Evolutionary conservation across 1,139 yeast genomes (phyloP), one percentile per base, ranked within the genome.

Genomic region (Debaryomyces singareniensis): DNA sequence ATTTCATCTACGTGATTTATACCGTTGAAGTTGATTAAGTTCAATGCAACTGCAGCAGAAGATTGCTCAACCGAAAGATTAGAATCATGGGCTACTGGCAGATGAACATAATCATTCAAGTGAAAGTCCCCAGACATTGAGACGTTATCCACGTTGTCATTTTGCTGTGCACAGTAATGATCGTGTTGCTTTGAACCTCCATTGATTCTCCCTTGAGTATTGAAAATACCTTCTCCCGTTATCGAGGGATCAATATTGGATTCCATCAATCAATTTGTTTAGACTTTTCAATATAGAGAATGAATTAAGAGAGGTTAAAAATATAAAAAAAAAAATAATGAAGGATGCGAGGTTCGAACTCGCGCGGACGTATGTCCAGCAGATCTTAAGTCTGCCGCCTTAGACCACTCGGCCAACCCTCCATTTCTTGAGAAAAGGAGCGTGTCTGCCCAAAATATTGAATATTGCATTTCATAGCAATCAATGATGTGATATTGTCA

Each of bases 281-380:
- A 13, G 7, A 9, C 18, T 25, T 11, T 16, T 25, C n/a, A n/a
- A n/a, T n/a, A n/a, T n/a, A n/a, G n/a, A n/a, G n/a, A n/a, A n/a
- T n/a, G n/a, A n/a, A n/a, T n/a, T n/a, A n/a, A n/a, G n/a, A n/a
- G n/a, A 18, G n/a, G 21, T 9, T 7, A 18, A n/a, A 10, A 25
- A 11, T 9, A 7, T n/a, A 15, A 25, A 5, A 28, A 40, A 53
- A 65, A 61, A 63, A 53, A 53, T 58, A 58, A 49, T 75, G 81
- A 73, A 73, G 80, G 80, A 70, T 72, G 81, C 80, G 81, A 74
- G 81, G 79, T 74, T 75, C 81, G 81, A 75, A 75, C 81, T 74
- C 81, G 80, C 81, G 81, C 81, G 81, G 80, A 72, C 75, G 58
- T 52, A 47, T 44, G 67, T 62, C 71, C 71, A 64, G 59, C 61